Percentiles rank a stretch among this genome's conserved stretches.
Evolutionary conservation across 139 green algal genomes (phyloP).

Genomic region (Coccomyxa sp.): DNA sequence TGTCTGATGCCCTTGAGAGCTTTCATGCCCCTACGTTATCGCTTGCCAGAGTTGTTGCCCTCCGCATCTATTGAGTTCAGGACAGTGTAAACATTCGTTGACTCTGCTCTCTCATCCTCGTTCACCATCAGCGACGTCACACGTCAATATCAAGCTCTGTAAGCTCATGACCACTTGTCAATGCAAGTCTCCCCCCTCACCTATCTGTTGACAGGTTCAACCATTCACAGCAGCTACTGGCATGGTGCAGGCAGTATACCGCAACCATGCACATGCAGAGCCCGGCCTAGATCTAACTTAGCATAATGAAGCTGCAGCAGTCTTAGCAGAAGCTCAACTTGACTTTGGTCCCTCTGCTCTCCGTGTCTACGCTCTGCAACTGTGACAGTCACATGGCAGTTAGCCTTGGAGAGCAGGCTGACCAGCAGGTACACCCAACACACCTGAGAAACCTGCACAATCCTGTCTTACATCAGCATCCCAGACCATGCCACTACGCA

Average conservation of each 20-base stretch:
- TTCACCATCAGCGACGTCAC: constrained; percentile 6
- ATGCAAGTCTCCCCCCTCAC: not conserved
- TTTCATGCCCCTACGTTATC: too few species aligned
- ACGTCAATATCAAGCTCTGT: not conserved
- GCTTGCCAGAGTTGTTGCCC: constrained; percentile 7
- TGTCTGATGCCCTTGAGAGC: too few species aligned
- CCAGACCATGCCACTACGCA: too few species aligned
- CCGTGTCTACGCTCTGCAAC: not conserved
- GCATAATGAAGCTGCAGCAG: too few species aligned
- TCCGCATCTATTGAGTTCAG: not conserved
- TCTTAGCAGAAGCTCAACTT: not conserved
- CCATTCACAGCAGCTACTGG: not conserved
- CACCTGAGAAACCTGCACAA: not conserved
- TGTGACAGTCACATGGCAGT: not conserved
- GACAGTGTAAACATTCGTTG: not conserved
- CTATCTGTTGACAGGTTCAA: not conserved
- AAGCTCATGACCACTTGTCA: too few species aligned
- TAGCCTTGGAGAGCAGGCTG: not conserved
- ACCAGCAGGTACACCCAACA: not conserved
- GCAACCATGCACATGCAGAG: too few species aligned
- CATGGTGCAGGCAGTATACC: not conserved
- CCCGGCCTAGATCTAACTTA: too few species aligned
- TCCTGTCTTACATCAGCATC: not conserved
- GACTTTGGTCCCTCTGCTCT: not conserved
- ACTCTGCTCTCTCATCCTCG: constrained; percentile 1